Evolutionary conservation across 306 rosid species (phyloP), one percentile per base, ranked within the genome.

Genomic region (Quercus variabilis): DNA sequence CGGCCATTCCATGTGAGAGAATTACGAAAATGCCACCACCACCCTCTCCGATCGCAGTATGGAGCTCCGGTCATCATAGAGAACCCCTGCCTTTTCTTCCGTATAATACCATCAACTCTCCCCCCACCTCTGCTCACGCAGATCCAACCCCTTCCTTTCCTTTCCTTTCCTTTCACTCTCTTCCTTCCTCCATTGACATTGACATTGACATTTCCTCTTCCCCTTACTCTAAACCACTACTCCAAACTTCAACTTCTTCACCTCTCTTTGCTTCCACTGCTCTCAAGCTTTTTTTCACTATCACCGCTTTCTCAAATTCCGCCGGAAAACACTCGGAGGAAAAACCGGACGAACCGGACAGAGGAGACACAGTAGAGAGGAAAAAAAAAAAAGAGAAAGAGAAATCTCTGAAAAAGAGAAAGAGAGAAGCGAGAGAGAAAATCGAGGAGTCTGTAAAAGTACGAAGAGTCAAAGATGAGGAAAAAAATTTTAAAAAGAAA

Each of bases 1-100:
- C 98, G 92, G 97, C 97, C 98, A 96, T 93, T 93, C 98, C 95
- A 96, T 88, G 97, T 85, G 92, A 87, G 82, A 80, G 81, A 87
- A 75, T 89, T 77, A 80, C 90, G 88, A 73, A 87, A 88, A 83
- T 88, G 77, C 92, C 99, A 87, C 98, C 99, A 87, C 98, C 99
- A 86, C 94, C 98, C 92, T 88, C 85, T 91, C 88, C 86, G 91
- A 91, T 93, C 96, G 74, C 88, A 86, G 55, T 81, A 77, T 80
- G 87, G 96, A 87, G 93, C 90, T 80, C 98, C 93, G 96, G 86
- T 93, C 98, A 90, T 95, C 92, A 87, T 96, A 91, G 79, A 87
- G 83, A 83, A 78, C 87, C 86, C 58, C 90, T 82, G 78, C 77
- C 89, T 80, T 41, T 41, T 41, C 89, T 77, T 83, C 89, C 88